A percentile compares a stretch with the other conserved stretches of the same genome.
Evolutionary conservation across 345 rosid genomes (phyloP).

Genomic region (Citrus hindsii): DNA sequence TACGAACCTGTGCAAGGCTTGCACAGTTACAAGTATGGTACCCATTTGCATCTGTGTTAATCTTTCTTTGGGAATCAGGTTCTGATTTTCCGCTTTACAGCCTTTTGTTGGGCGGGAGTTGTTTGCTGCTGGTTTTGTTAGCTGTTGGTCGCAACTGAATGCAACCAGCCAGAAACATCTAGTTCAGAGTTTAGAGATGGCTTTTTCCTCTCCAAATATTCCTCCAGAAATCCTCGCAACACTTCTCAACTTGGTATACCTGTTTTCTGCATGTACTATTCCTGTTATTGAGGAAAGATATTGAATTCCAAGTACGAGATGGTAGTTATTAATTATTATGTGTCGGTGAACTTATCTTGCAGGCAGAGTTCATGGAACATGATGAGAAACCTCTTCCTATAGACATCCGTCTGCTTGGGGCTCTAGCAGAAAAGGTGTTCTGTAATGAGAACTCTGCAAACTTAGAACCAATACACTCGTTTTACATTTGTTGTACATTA

Average conservation of each 20-base stretch:
- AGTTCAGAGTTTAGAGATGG: slow-evolving; percentile 95
- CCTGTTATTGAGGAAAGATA: background rate
- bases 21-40: slow-evolving; percentile 87
- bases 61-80: slow-evolving; percentile 14
- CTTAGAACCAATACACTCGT: background rate
- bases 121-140: slow-evolving; percentile 99
- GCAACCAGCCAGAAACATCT: slow-evolving; percentile 87
- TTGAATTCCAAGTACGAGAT: background rate
- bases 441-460: slow-evolving; percentile 12
- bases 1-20: slow-evolving; percentile 93
- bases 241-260: slow-evolving; percentile 78
- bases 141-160: slow-evolving; percentile 93
- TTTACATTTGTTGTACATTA: background rate
- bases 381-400: slow-evolving; percentile 98
- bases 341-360: slow-evolving; percentile 20
- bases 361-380: slow-evolving; percentile 99
- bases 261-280: background rate
- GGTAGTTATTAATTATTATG: background rate
- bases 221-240: slow-evolving; percentile 99
- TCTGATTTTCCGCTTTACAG: slow-evolving; percentile 49
- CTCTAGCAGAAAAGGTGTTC: slow-evolving; percentile 96
- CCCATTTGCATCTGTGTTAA: slow-evolving; percentile 3
- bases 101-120: slow-evolving; percentile 96
- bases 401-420: slow-evolving; percentile 97
- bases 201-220: slow-evolving; percentile 95